These are phyloP conservation scores for Lasiodiplodia theobromae DNA, from an alignment of 2,329 filamentous ascomycete species.

Conservation along the genomic window DNA sequence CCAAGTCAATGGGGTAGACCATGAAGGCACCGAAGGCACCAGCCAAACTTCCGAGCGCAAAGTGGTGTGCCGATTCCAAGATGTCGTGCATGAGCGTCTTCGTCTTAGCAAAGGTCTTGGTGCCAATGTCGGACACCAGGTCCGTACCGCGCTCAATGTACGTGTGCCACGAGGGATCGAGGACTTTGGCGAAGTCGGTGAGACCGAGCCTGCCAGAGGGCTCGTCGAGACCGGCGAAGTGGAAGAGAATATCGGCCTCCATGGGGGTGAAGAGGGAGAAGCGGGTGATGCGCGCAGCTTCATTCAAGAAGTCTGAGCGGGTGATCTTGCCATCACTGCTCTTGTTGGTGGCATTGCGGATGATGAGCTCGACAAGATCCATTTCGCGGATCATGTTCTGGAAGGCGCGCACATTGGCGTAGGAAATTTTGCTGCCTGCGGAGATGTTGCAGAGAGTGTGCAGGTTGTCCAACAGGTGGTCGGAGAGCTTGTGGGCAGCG, in stretches of 20 bases:
- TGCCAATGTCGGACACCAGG: conserved; percentile 52
- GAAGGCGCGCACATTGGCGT: conserved; percentile 96
- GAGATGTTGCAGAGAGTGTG: conserved; percentile 95
- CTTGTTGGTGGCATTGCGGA: conserved; percentile 84
- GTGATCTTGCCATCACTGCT: conserved; percentile 93
- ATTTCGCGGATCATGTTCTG: conserved; percentile 98
- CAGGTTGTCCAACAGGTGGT: conserved; percentile 90
- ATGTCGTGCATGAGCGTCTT: conserved; percentile 68
- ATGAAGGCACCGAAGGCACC: conserved; percentile 99
- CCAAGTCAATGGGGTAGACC: conserved; percentile 98
- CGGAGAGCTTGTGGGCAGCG: conserved; percentile 92
- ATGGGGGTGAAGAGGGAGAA: conserved; percentile 98
- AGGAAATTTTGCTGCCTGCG: conserved; percentile 89
- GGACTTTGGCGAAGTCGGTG: conserved; percentile 88
- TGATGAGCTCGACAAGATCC: conserved; percentile 93
- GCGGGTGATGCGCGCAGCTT: conserved; percentile 87
- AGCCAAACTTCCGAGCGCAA: conserved; percentile 84
- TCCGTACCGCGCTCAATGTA: conserved; percentile 52
- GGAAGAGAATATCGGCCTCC: conserved; percentile 98
- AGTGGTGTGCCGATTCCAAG: conserved; percentile 86
- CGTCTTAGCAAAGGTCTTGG: conserved; percentile 63
- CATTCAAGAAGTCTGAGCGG: conserved; percentile 90
- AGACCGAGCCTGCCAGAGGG: conserved; percentile 84
- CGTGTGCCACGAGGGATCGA: conserved; percentile 89
- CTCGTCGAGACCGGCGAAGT: conserved; percentile 93